Conservation (phyloP, 148 eudicot species). For the Simmondsia chinensis region DNA sequence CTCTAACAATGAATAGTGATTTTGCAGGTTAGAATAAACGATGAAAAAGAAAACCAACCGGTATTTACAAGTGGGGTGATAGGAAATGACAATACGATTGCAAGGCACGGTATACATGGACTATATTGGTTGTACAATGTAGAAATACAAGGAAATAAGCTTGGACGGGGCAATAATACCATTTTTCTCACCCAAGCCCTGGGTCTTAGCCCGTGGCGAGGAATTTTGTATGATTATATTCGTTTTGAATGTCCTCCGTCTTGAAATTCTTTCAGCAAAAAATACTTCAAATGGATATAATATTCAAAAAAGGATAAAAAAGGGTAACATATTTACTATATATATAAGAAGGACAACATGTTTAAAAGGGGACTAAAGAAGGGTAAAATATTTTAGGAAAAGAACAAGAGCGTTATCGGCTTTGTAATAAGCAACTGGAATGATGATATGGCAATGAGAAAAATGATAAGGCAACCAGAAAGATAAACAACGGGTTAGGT, state of each 20-base stretch:
- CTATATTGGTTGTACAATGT: conserved; percentile 52
- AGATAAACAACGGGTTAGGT: no score
- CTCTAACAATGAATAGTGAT: not conserved
- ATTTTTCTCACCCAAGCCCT: conserved; percentile 44
- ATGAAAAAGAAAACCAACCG: conserved; percentile 21
- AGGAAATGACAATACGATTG: conserved; percentile 49
- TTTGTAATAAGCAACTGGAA: no score
- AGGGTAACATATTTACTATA: no score
- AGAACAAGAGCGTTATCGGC: no score
- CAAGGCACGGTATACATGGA: conserved; percentile 68
- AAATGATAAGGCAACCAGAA: no score
- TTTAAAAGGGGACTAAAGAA: no score
- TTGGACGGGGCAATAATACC: conserved; percentile 35
- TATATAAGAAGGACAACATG: no score
- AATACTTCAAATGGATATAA: no score
- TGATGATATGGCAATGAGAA: no score
- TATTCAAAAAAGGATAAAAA: no score
- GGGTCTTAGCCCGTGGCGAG: conserved; percentile 34
- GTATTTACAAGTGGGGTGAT: conserved; percentile 37
- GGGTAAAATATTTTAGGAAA: no score
- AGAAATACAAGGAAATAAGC: conserved; percentile 24
- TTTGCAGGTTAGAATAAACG: conserved; percentile 42
- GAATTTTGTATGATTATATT: conserved; percentile 54
- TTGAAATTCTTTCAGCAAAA: no score
- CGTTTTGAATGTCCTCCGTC: conserved; percentile 41